Evolutionary conservation across 2,329 filamentous ascomycete species (phyloP), one percentile per base, ranked within the genome.

Genomic region (Trichoderma semiorbis): DNA sequence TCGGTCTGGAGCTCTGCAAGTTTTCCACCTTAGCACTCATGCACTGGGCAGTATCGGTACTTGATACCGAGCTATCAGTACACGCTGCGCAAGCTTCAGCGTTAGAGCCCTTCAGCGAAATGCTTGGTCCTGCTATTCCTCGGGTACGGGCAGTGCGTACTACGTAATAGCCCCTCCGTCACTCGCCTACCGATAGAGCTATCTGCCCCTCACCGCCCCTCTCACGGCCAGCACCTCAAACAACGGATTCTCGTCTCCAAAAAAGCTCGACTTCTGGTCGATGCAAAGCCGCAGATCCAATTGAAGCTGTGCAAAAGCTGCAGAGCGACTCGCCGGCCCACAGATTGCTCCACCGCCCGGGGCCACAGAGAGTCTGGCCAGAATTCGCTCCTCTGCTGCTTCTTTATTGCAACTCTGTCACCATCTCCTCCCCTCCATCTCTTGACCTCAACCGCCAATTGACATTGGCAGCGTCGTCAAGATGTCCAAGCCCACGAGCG

Each of bases 401-500:
- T 34, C 57, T 30, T 64, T 62, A 28, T 53, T 69, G 67, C 57
- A 53, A 36, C 30, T 69, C 60, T 70, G 60, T 63, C 43, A 70
- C 68, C 60, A 70, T 57, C 68, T 14, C 53, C 21, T 36, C 34
- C n/a, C 11, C 21, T 21, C 67, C 53, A 16, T 18, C 21, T 16
- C 67, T 57, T 61, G 57, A 53, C 58, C 39, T 32, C 43, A 68
- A 71, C 68, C 75, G 74, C 74, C 75, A 76, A 78, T 79, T 62
- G 77, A 75, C 71, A 57, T 72, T 74, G 72, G 71, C 74, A 73
- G 72, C 53, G 72, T 75, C 74, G 74, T 75, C 78, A 79, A 72
- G 53, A 81, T 81, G 80, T 79, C 80, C 72, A 80, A 81, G 73
- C 74, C 76, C 69, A 76, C 75, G 32, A 77, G 75, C 71, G 75